Evolutionary conservation across 768 basidiomycete species (phyloP), one percentile per base, ranked within the genome.

Genomic region (Leucosporidium yakuticum): DNA sequence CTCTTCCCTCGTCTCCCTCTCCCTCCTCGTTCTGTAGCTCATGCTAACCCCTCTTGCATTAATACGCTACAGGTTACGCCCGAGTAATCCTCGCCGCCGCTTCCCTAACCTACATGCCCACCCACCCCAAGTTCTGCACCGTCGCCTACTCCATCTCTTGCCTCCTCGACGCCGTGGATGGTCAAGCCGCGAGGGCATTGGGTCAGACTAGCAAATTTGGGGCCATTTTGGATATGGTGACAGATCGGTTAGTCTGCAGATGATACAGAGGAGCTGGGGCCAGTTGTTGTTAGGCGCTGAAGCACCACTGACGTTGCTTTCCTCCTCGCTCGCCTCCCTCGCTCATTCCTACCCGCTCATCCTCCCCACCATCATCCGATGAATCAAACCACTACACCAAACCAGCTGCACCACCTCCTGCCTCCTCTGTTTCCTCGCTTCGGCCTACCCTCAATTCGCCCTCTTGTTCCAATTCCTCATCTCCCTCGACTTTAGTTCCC

Each of bases 201-300:
- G 87, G 86, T 17, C 94, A 99, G 80, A 88, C 91, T 8, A 92
- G 90, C 63, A 94, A 95, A 80, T 97, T 98, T 79, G 96, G 96
- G 29, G 93, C 92, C 4, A 95, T 98, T 54, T 80, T 99, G 75
- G 96, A 99, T 79, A 99, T 99, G 96, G 95, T 99, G 51, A 98
- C 96, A 9, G 96, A 99, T 79, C 82, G 95, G 93, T 95, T 71
- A 71, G 87, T 78, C 29, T 15, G 32, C 17, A 2, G 27, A 4
- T 53, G 23, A 3, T n/a, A 15, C 11, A 27, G 51, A 9, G 51
- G 7, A 17, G 14, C 7, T 4, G 51, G 27, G 9, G 27, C 21
- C 5, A 3, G 51, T 53, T 23, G 51, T 53, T 23, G 51, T 53
- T 23, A n/a, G 21, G 39, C 39, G 39, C 34, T 36, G 34, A 15